A percentile compares a stretch with the other conserved stretches of the same genome.
These are phyloP conservation scores for Monilinia aucupariae DNA, from an alignment of 2,329 filamentous ascomycete genomes.

Conservation along the genomic window DNA sequence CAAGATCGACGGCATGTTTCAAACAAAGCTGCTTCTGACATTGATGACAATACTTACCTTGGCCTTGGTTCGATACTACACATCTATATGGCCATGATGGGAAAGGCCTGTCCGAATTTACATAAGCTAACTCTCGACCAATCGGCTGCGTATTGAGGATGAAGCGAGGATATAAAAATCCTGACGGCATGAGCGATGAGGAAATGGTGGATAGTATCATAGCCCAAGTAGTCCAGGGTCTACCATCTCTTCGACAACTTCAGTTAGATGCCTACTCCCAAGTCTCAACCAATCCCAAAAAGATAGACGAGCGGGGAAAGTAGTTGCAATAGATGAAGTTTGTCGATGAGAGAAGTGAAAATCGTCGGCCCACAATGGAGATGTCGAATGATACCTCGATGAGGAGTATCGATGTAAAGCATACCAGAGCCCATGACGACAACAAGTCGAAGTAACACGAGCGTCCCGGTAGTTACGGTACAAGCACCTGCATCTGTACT, in stretches of 20 bases:
- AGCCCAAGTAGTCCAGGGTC: neutral
- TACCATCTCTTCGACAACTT: neutral
- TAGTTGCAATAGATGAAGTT: neutral
- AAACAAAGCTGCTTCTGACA: neutral
- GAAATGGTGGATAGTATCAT: neutral
- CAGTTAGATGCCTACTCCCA: neutral
- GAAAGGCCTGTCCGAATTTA: neutral
- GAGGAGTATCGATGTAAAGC: neutral
- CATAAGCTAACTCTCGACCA: constrained; percentile 1
- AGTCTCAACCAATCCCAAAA: neutral
- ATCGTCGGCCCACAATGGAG: neutral
- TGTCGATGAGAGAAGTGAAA: neutral
- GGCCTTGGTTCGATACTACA: neutral
- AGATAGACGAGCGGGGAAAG: neutral
- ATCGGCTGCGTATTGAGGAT: neutral
- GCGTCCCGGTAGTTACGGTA: neutral
- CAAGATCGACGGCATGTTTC: neutral
- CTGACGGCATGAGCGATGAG: neutral
- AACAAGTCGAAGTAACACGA: neutral
- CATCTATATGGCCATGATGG: neutral
- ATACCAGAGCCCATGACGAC: neutral
- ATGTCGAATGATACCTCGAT: neutral
- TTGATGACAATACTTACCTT: neutral
- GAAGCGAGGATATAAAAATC: neutral
- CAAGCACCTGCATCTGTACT: neutral